Evolutionary conservation across 164 flowering plant genomes (phyloP).

Genomic region (Magnolia officinalis): DNA sequence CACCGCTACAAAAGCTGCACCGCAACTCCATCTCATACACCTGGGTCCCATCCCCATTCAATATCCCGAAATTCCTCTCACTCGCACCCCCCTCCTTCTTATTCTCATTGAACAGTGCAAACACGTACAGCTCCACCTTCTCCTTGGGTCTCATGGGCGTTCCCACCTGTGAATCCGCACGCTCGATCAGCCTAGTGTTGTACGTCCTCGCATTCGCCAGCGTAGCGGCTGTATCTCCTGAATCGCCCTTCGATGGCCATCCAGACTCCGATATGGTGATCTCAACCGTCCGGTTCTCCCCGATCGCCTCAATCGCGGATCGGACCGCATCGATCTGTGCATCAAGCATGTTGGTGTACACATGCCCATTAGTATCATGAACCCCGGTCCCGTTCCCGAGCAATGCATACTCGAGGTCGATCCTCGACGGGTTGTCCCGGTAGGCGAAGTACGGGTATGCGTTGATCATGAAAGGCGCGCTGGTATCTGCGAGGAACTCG

Average conservation of each 20-base stretch:
- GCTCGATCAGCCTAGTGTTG: constrained; percentile 43
- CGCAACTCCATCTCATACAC: constrained; percentile 61
- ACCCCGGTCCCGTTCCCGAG: constrained; percentile 40
- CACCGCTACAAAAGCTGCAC: constrained; percentile 45
- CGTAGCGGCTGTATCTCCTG: constrained; percentile 43
- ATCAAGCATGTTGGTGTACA: constrained; percentile 60
- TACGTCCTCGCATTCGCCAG: constrained; percentile 53
- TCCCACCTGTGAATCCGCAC: constrained; percentile 40
- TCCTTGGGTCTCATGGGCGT: constrained; percentile 59
- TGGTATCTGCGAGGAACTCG: constrained; percentile 42
- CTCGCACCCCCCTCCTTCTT: constrained; percentile 41
- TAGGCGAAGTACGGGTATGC: constrained; percentile 75
- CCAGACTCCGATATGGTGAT: constrained; percentile 61
- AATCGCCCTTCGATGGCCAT: constrained; percentile 69
- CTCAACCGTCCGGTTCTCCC: constrained; percentile 33
- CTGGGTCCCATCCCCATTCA: constrained; percentile 52
- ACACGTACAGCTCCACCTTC: constrained; percentile 43
- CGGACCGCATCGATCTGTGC: constrained; percentile 64
- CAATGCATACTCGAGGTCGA: constrained; percentile 45
- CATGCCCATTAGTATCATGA: constrained; percentile 41
- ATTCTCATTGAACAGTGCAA: constrained; percentile 72
- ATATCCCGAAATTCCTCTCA: constrained; percentile 68
- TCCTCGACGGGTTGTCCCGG: constrained; percentile 38
- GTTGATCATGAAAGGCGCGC: constrained; percentile 62
- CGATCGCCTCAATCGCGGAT: constrained; percentile 48